Conservation (phyloP, 1,139 yeast genomes). For the Saccharomyces hybrid region DNA sequence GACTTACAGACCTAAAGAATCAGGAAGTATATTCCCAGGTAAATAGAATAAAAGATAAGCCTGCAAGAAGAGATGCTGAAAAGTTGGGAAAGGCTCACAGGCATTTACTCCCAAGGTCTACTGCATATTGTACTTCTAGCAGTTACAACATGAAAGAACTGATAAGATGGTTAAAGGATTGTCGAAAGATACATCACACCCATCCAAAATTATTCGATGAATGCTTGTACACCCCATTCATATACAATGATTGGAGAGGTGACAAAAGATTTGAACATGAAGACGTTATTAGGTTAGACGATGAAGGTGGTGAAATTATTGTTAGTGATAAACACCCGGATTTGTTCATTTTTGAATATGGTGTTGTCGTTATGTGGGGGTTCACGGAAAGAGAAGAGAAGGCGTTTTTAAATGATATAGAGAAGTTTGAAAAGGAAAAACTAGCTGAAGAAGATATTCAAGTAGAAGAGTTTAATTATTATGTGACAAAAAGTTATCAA, state of each 20-base stretch:
- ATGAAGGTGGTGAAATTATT: constrained; percentile 92
- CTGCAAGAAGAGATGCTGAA: constrained; percentile 93
- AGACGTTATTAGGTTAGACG: constrained; percentile 65
- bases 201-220: constrained; percentile 88
- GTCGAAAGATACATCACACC: constrained; percentile 65
- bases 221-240: constrained; percentile 84
- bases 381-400: constrained; percentile 77
- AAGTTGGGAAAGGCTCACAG: constrained; percentile 86
- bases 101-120: constrained; percentile 75
- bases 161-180: constrained; percentile 74
- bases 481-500: constrained; percentile 85
- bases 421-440: constrained; percentile 84
- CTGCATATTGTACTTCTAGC: constrained; percentile 94
- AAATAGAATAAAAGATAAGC: constrained; percentile 75
- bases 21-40: constrained; percentile 74
- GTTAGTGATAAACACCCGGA: constrained; percentile 67
- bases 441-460: constrained; percentile 86
- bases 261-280: constrained; percentile 38
- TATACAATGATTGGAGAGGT: constrained; percentile 71
- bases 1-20: constrained; percentile 35
- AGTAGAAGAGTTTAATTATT: constrained; percentile 88
- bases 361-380: constrained; percentile 95
- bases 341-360: constrained; percentile 84
- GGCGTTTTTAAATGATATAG: constrained; percentile 73
- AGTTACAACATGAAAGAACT: constrained; percentile 84